Evolutionary conservation across 139 green algal genomes (phyloP).

Genomic region (Klebsormidium nitens): DNA sequence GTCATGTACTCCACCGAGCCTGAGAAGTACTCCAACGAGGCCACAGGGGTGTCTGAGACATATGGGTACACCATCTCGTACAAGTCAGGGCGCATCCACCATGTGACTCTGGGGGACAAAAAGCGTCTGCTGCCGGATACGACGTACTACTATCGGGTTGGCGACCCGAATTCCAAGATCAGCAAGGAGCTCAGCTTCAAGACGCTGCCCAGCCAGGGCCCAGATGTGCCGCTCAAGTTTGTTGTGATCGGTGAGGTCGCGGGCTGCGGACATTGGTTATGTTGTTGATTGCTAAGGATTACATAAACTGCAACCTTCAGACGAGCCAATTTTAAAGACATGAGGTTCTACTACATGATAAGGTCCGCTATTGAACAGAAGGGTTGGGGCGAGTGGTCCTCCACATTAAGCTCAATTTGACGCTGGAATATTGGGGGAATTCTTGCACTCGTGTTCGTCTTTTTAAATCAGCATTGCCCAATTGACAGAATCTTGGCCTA

Average conservation of each 20-base stretch:
- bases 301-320: too few relatives aligned
- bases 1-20: too few relatives aligned
- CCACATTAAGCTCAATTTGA: neutral
- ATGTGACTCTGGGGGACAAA: conserved; percentile 33
- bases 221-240: neutral
- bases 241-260: conserved; percentile 12
- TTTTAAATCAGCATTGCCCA: neutral
- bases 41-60: too few relatives aligned
- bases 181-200: conserved; percentile 43
- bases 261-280: too few relatives aligned
- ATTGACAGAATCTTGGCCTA: neutral
- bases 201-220: conserved; percentile 13
- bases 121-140: conserved; percentile 5
- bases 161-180: conserved; percentile 9
- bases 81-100: conserved; percentile 50
- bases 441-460: neutral
- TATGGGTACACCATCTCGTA: too few relatives aligned
- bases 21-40: too few relatives aligned
- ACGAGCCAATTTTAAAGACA: neutral
- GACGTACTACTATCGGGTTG: conserved; percentile 50
- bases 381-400: neutral
- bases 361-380: too few relatives aligned
- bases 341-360: neutral
- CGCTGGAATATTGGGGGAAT: neutral
- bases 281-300: too few relatives aligned